phyloP scores from a whole-genome alignment of 495 filamentous ascomycete species.

The Aspergillus panamensis region DNA sequence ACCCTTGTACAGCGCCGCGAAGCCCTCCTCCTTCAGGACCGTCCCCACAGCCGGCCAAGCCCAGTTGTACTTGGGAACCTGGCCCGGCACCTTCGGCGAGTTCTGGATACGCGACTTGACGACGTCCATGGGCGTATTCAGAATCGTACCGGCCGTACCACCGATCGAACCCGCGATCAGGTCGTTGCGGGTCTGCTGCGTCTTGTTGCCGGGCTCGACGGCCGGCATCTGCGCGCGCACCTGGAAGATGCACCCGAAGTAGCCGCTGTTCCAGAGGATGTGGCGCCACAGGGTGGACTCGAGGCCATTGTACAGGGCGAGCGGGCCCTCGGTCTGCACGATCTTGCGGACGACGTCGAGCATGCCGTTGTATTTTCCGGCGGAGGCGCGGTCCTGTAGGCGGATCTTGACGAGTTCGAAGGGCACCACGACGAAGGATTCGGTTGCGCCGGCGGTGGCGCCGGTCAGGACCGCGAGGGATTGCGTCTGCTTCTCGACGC shows the following conservation, averaged over 20 bases:
- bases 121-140: conserved; percentile 97
- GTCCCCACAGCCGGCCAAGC: conserved; percentile 80
- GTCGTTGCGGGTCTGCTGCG: conserved; percentile 76
- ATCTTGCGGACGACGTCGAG: conserved; percentile 88
- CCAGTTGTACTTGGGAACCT: conserved; percentile 94
- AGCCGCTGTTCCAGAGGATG: conserved; percentile 94
- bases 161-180: conserved; percentile 81
- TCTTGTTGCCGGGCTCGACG: conserved; percentile 66
- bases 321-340: conserved; percentile 72
- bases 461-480: conserved; percentile 85
- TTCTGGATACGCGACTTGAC: conserved; percentile 98
- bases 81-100: conserved; percentile 72
- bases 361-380: conserved; percentile 89
- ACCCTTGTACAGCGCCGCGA: conserved; percentile 90
- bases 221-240: conserved; percentile 78
- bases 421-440: conserved; percentile 91
- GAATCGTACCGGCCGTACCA: conserved; percentile 85
- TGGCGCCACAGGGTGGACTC: conserved; percentile 97
- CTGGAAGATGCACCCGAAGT: conserved; percentile 98
- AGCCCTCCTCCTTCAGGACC: conserved; percentile 91
- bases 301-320: conserved; percentile 94
- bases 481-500: conserved; percentile 82
- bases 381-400: conserved; percentile 91
- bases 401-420: conserved; percentile 97
- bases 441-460: conserved; percentile 90